Base-by-base conservation (phyloP, 495 filamentous ascomycete species). In the Mycothermus thermophilus region DNA sequence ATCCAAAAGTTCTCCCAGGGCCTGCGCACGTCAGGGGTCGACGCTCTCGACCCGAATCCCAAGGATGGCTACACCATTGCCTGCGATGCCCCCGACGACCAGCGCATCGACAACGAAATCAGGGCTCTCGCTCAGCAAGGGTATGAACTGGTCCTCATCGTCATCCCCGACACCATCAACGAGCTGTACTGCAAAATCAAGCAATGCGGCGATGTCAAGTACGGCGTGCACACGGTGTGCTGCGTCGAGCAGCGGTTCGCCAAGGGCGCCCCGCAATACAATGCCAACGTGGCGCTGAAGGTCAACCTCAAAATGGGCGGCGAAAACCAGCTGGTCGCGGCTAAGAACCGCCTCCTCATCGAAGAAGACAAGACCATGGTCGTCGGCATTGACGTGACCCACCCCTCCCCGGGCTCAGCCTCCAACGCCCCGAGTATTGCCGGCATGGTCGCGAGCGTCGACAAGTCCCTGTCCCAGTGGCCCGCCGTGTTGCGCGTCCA, bases 291-390 rank as follows among this genome's bases (percentile, higher is more conserved):
- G 1, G 80, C 61, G 4, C 54, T 92, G 15, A 93, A 87, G 51
- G 72, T 92, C 57, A 94, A 94, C 51, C 54, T 92, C 27, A 94
- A 94, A 56, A 65, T 79, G 36, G 83, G 84, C 5, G 88, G 88
- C 0, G 55, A 64, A 12, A 93, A 93, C 41, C 83, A 93, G 47
- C 51, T 45, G 4, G 47, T 93, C 0, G 42, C 53, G 1, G n/a
- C n/a, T n/a, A 29, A 54, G 0, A 40, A 53, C 0, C 62, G 78
- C 3, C 65, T 62, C 5, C 50, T 83, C 11, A 50, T 90, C 1
- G n/a, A n/a, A n/a, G n/a, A n/a, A n/a, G 44, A 35, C 15, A 52
- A 50, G 35, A 86, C 80, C 0, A 93, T 94, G 80, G 59, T 93
- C n/a, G 58, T 90, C 21, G 87, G 87, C 0, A 75, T 84, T 27